Evolutionary conservation across 1,284 basidiomycete genomes (phyloP), one percentile per base, ranked within the genome.

Genomic region (Earliella scabrosa): DNA sequence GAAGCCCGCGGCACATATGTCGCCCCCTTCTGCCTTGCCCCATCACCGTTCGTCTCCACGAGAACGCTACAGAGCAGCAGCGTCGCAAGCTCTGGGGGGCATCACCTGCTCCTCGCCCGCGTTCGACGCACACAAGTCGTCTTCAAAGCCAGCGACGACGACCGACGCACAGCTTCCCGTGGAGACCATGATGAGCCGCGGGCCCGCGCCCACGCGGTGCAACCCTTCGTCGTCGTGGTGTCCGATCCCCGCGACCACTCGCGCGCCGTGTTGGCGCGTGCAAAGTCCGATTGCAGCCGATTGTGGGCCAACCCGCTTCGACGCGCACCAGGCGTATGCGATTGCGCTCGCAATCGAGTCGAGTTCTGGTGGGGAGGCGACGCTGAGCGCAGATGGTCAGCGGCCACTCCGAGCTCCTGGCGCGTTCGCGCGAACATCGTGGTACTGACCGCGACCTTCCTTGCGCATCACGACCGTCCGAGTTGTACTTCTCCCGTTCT

Each of bases 391-490:
- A 39, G 29, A 47, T 38, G 45, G 40, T 16, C 24, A 52, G 52
- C 32, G 57, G 46, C 52, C 16, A 41, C 21, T n/a, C n/a, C n/a
- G n/a, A n/a, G n/a, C n/a, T n/a, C n/a, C n/a, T n/a, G n/a, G n/a
- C n/a, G n/a, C n/a, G 39, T 41, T 41, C 11, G 21, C 23, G n/a
- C 21, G 21, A 11, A 14, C 39, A 41, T 24, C 39, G 9, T 41
- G 21, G 10, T 41, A 66, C 83, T 58, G 67, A 93, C 95, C 94
- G 68, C 93, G 93, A 11, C 94, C 92, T 73, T 97, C 94, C 68
- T 97, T 97, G 1, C 95, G 95, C 83, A 93, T 92, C 0, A 87
- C 88, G 5, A 96, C 78, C 0, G 83, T 88, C 94, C 94, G 97
- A 40, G 86, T 82, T 9, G 68, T 64, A 11, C 68, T 80, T 50